Percentiles rank a stretch among this genome's conserved stretches.
Conservation (phyloP, 768 basidiomycete species). For the Trametes cinnabarina region DNA sequence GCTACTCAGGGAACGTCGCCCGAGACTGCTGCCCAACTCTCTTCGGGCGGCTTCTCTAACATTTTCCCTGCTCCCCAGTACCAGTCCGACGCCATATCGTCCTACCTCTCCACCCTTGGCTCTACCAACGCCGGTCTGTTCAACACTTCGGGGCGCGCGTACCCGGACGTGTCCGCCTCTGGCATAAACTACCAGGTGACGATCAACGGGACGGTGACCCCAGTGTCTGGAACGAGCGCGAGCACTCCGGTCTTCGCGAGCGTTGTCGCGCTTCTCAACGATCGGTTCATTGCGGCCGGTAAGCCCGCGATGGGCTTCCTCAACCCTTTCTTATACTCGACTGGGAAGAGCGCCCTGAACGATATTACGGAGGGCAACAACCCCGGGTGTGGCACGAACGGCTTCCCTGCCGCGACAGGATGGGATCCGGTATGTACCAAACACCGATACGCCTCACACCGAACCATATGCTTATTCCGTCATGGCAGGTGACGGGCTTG, state of each 20-base stretch:
- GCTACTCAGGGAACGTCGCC: constrained; percentile 32
- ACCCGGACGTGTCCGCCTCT: constrained; percentile 45
- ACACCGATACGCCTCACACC: not conserved
- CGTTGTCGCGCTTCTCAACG: constrained; percentile 54
- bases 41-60: constrained; percentile 37
- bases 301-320: constrained; percentile 35
- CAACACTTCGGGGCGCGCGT: constrained; percentile 38
- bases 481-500: constrained; percentile 1
- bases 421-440: constrained; percentile 30
- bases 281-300: constrained; percentile 28
- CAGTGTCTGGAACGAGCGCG: constrained; percentile 57
- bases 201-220: constrained; percentile 14
- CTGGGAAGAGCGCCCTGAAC: constrained; percentile 26
- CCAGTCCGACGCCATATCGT: constrained; percentile 36
- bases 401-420: constrained; percentile 28
- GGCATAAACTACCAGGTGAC: constrained; percentile 36
- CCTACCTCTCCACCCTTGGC: constrained; percentile 36
- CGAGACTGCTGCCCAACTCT: constrained; percentile 32
- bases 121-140: constrained; percentile 29
- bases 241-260: constrained; percentile 61
- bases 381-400: constrained; percentile 37
- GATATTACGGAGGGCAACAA: constrained; percentile 37
- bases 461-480: not conserved
- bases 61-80: constrained; percentile 33
- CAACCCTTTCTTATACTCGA: constrained; percentile 34